Evolutionary conservation across 768 basidiomycete species (phyloP).

Genomic region (Suillus tomentosus): DNA sequence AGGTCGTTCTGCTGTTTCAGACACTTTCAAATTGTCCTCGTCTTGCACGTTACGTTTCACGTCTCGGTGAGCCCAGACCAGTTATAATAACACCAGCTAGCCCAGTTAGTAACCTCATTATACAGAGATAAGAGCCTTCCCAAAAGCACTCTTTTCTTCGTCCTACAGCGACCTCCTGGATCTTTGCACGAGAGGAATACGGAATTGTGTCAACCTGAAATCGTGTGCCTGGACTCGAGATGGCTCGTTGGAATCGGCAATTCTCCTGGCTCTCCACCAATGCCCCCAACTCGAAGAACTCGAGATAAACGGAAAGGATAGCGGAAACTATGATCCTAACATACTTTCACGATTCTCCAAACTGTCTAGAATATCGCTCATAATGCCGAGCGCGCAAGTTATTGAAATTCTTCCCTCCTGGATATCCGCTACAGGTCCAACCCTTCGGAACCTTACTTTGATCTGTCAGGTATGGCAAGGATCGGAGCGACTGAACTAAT

Average conservation of each 20-base stretch:
- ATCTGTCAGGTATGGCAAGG: conserved; percentile 62
- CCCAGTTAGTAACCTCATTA: conserved; percentile 2
- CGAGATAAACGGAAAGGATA: conserved; percentile 71
- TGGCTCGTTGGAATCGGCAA: conserved; percentile 62
- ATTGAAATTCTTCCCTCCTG: conserved; percentile 52
- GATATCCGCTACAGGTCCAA: conserved; percentile 45
- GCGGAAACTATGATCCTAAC: conserved; percentile 52
- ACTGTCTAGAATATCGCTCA: conserved; percentile 60
- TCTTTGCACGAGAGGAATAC: conserved; percentile 50
- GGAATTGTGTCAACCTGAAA: conserved; percentile 60
- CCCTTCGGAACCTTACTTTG: conserved; percentile 59
- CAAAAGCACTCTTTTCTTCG: conserved; percentile 45
- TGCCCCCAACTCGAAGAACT: conserved; percentile 51
- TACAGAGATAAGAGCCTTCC: conserved; percentile 74
- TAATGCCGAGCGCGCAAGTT: conserved; percentile 70
- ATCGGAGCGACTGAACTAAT: background rate
- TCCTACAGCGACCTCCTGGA: conserved; percentile 38
- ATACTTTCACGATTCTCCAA: conserved; percentile 52
- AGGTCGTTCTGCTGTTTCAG: conserved; percentile 64
- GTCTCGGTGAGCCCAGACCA: conserved; percentile 50
- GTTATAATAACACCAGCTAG: conserved; percentile 4
- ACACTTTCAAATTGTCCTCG: conserved; percentile 57
- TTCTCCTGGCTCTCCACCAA: conserved; percentile 53
- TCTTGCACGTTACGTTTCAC: conserved; percentile 58
- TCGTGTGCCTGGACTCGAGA: conserved; percentile 82